Base-by-base conservation (phyloP, 2,329 filamentous ascomycete species). In the Cytospora schulzeri region DNA sequence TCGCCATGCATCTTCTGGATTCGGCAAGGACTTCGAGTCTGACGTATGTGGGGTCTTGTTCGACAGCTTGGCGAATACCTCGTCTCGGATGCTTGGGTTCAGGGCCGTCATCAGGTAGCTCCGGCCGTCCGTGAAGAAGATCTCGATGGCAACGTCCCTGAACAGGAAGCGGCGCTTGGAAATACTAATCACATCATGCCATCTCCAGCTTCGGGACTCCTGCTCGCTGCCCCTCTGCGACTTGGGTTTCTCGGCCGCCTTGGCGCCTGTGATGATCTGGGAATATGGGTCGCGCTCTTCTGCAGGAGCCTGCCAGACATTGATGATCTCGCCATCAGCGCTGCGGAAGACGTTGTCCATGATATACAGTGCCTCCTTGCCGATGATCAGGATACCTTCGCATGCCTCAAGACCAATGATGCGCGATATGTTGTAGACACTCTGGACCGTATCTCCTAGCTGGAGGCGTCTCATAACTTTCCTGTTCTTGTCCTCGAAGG, bases 321-420 rank as follows among this genome's bases (percentile, higher is more conserved):
- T 94, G 65, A 99, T 92, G 72, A 99, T 97, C 74, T 99, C 96
- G 15, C 94, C 94, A 72, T 97, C 95, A 2, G 91, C 89, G 68
- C 94, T 88, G 73, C 98, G 94, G 74, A 99, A 98, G 72, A 97
- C 94, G 70, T 95, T 94, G 77, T 99, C 95, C 76, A 98, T 90
- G 69, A 99, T 89, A 73, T 99, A 99, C 19, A 99, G 83, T 56
- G 88, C 90, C 70, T 94, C 91, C 75, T 96, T 97, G 22, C 95
- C 95, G 50, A 98, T 84, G 62, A 99, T 96, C 38, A 99, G 81
- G 51, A 99, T 88, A 9, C 95, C 95, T 75, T 99, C 96, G 67
- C 91, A 92, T 11, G 93, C 93, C 73, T 99, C 95, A 4, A 99
- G 82, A 12, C 95, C 95, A 35, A 97, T 89, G 62, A 99, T 94